phyloP scores from a whole-genome alignment of 179 eudicot species.

The Beta corolliflora region DNA sequence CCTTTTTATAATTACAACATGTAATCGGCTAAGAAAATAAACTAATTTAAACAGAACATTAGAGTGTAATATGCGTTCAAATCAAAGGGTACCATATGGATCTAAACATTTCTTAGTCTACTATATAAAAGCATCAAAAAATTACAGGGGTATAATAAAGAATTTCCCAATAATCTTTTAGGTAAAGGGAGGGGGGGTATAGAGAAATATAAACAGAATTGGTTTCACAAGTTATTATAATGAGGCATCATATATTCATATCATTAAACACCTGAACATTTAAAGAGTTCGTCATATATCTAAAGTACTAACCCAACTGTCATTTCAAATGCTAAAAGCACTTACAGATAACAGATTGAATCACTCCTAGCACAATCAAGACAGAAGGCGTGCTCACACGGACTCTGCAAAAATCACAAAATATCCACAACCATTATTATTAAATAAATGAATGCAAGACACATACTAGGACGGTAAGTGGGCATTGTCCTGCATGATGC shows the following conservation, averaged over 20 bases:
- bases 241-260: not conserved
- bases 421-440: not conserved
- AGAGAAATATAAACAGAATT: not conserved
- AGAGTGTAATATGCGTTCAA: too few relatives aligned
- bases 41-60: too few relatives aligned
- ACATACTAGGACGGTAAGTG: not conserved
- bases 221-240: not conserved
- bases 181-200: not conserved
- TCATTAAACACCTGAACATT: not conserved
- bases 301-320: not conserved
- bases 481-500: not conserved
- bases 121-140: too few relatives aligned
- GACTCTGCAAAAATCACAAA: conserved; percentile 73
- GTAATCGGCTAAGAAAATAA: too few relatives aligned
- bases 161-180: not conserved
- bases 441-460: not conserved
- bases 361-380: conserved; percentile 98
- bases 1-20: too few relatives aligned
- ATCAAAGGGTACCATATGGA: too few relatives aligned
- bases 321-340: conserved; percentile 13
- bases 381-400: conserved; percentile 97
- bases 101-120: too few relatives aligned
- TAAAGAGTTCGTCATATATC: not conserved
- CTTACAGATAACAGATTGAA: conserved; percentile 95
- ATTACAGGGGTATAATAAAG: too few relatives aligned